phyloP scores from a whole-genome alignment of 129 eudicot species.

The Lonicera japonica region DNA sequence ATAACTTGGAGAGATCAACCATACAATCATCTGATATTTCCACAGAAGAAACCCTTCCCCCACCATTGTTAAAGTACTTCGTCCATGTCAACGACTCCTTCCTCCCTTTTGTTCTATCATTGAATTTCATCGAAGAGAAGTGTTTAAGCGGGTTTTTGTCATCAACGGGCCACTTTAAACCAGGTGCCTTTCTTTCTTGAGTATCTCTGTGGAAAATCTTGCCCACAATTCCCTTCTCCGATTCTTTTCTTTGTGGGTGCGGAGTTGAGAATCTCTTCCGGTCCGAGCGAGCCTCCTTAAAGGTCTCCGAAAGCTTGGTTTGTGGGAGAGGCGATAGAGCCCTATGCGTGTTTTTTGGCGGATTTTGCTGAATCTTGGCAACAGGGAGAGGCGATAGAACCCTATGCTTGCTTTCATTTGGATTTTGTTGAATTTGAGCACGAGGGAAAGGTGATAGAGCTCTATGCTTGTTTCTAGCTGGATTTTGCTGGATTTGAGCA shows the following conservation, averaged over 20 bases:
- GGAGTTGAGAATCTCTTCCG: constrained; percentile 73
- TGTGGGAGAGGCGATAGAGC: constrained; percentile 68
- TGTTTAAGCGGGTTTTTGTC: constrained; percentile 51
- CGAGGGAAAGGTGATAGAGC: constrained; percentile 72
- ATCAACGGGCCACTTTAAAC: constrained; percentile 24
- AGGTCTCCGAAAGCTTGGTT: constrained; percentile 50
- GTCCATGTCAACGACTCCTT: constrained; percentile 80
- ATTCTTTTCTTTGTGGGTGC: constrained; percentile 48
- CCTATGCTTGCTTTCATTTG: constrained; percentile 46
- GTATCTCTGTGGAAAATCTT: constrained; percentile 25
- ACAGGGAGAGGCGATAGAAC: constrained; percentile 69
- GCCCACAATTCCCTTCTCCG: constrained; percentile 39
- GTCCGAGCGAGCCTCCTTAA: constrained; percentile 68
- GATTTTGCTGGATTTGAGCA: constrained; percentile 36
- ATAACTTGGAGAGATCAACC: constrained; percentile 81
- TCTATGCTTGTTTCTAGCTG: constrained; percentile 46
- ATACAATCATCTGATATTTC: constrained; percentile 58
- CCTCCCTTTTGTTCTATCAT: constrained; percentile 37
- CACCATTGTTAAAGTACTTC: constrained; percentile 76
- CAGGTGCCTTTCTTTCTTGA: constrained; percentile 24
- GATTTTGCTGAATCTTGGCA: constrained; percentile 41
- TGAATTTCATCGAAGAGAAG: constrained; percentile 36
- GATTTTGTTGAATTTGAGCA: constrained; percentile 37
- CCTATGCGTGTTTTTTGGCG: constrained; percentile 47
- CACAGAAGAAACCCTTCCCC: constrained; percentile 74